Base-by-base conservation (phyloP, 192 early-diverging fungal genomes). In the Coemansia sp. region DNA sequence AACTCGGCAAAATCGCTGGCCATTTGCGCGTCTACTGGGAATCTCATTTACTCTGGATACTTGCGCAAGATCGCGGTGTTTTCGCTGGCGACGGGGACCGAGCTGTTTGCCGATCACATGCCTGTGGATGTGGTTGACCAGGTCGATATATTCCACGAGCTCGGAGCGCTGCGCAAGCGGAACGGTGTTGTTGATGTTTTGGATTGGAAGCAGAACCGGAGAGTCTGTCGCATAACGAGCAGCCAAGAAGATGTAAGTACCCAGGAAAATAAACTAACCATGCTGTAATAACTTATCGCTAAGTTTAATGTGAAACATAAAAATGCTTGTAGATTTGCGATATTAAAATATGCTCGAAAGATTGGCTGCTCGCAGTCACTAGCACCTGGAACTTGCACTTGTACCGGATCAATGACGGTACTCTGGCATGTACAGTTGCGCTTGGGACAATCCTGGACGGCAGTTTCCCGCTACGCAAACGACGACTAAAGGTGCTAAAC, bases 1-100 rank as follows among this genome's bases (percentile, higher is more conserved):
- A 35, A 60, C 49, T 42, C 58, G 10, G 58, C 58, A 6, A 67
- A 67, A 25, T 51, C 51, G 3, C 52, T 67, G 19, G 40, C 65
- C 32, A 67, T 67, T 4, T 67, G 65, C 21, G 27, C 58, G 16
- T 50, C 58, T 3, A 58, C 52, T 12, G 35, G 6, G 11, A 8
- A 14, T 5, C 12, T 67, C 6, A 43, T 43, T 1, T 60, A 23
- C 31, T 45, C 58, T 19, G 59, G 58, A 18, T 67, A 60, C 38
- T 21, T 67, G n/a, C 65, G 57, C 46, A 44, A 47, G 5, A 53
- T 58, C 18, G 27, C 44, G 1, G 53, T 67, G 1, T 67, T 60
- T 28, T 47, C 58, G 44, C 52, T 67, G 2, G 22, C 31, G 21
- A 31, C 32, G 21, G 19, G 52, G 7, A 14, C 4, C 5, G 30